Evolutionary conservation across 2,329 filamentous ascomycete species (phyloP).

Genomic region (Zymoseptoria brevis): DNA sequence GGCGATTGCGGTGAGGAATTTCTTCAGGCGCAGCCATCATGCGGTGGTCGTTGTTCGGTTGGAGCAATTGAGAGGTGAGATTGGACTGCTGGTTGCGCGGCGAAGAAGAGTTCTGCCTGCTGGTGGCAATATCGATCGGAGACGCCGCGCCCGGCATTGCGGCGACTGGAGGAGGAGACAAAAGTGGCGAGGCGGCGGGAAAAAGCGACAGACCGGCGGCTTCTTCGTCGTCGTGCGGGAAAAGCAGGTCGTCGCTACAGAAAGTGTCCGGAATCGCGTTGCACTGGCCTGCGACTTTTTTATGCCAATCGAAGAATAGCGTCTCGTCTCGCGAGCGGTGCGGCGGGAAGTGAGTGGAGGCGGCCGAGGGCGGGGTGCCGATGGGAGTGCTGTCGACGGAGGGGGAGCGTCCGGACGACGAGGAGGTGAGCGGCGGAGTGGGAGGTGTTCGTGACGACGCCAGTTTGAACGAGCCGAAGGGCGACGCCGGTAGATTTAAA

Average conservation of each 20-base stretch:
- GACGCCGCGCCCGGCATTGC: conserved; percentile 47
- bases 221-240: conserved; percentile 20
- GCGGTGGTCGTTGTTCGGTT: conserved; percentile 30
- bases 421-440: conserved; percentile 12
- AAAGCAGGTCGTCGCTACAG: conserved; percentile 26
- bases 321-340: conserved; percentile 12
- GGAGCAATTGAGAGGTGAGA: conserved; percentile 53
- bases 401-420: conserved; percentile 12
- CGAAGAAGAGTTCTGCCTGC: conserved; percentile 46
- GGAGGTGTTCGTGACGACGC: conserved; percentile 4
- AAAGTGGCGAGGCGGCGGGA: conserved; percentile 13
- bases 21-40: conserved; percentile 7
- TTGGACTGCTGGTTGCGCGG: conserved; percentile 57
- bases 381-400: conserved; percentile 24
- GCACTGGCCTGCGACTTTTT: conserved; percentile 9
- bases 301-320: conserved; percentile 12
- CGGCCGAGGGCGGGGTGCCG: conserved; percentile 18
- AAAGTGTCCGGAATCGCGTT: conserved; percentile 20
- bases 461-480: conserved; percentile 2
- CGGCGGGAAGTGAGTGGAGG: conserved; percentile 3
- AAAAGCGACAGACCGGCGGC: conserved; percentile 15
- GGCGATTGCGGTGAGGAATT: conserved; percentile 34
- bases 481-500: neutral
- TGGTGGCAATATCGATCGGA: conserved; percentile 53
- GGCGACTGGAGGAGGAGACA: conserved; percentile 15